phyloP scores from a whole-genome alignment of 805 yeast genomes.

The Candida wancherniae region DNA sequence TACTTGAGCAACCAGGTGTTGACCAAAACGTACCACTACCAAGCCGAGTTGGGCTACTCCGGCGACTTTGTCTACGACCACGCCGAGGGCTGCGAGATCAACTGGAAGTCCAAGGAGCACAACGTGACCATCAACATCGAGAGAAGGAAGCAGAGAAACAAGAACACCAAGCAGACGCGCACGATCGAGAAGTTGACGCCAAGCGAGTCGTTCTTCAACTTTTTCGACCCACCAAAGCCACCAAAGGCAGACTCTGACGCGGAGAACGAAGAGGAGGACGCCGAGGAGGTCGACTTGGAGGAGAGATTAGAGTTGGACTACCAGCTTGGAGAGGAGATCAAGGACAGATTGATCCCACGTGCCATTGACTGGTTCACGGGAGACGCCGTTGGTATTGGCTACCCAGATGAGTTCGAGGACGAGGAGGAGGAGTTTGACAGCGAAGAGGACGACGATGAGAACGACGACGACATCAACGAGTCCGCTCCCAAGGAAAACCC shows the following conservation, averaged over 20 bases:
- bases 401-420: slow-evolving; percentile 54
- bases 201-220: slow-evolving; percentile 91
- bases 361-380: slow-evolving; percentile 99
- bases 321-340: slow-evolving; percentile 92
- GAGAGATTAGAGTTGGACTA: slow-evolving; percentile 86
- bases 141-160: slow-evolving; percentile 95
- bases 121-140: slow-evolving; percentile 86
- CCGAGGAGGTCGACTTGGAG: slow-evolving; percentile 70
- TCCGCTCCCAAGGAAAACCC: slow-evolving; percentile 54
- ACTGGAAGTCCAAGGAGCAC: slow-evolving; percentile 75
- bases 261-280: slow-evolving; percentile 52
- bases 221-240: slow-evolving; percentile 89
- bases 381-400: slow-evolving; percentile 75
- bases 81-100: slow-evolving; percentile 84
- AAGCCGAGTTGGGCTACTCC: slow-evolving; percentile 86
- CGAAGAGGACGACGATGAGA: slow-evolving; percentile 58
- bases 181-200: slow-evolving; percentile 93
- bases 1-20: slow-evolving; percentile 70
- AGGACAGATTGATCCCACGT: slow-evolving; percentile 92
- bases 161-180: slow-evolving; percentile 92
- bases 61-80: slow-evolving; percentile 97
- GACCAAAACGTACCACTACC: slow-evolving; percentile 87
- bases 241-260: slow-evolving; percentile 53
- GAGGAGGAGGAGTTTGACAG: slow-evolving; percentile 61
- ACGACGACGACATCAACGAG: slow-evolving; percentile 58